phyloP scores from a whole-genome alignment of 1,284 basidiomycete genomes.

The Earliella scabrosa region DNA sequence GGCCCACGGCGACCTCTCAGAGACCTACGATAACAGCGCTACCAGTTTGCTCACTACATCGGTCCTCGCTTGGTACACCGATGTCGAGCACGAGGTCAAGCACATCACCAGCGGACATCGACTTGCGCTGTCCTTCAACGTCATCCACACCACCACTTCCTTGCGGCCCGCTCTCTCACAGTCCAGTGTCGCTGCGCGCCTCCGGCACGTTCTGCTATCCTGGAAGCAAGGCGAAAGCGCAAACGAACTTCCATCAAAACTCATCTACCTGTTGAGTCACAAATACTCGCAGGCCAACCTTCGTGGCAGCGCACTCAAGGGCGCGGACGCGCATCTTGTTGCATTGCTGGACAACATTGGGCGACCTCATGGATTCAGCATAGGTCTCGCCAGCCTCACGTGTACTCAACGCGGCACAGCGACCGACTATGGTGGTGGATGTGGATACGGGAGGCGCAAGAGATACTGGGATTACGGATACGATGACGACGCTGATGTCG shows the following conservation, averaged over 20 bases:
- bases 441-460: too few species aligned
- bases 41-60: slow-evolving; percentile 36
- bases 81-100: slow-evolving; percentile 26
- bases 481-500: not conserved
- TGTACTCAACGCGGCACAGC: not conserved
- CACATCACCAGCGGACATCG: too few species aligned
- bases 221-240: too few species aligned
- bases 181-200: too few species aligned
- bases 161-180: too few species aligned
- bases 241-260: slow-evolving; percentile 6
- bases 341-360: slow-evolving; percentile 17
- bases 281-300: slow-evolving; percentile 30
- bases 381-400: slow-evolving; percentile 1
- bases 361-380: slow-evolving; percentile 21
- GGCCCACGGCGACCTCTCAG: slow-evolving; percentile 36
- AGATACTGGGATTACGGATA: too few species aligned
- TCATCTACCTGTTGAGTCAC: slow-evolving; percentile 34
- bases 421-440: too few species aligned
- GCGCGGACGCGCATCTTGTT: slow-evolving; percentile 30
- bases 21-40: slow-evolving; percentile 38
- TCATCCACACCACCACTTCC: too few species aligned
- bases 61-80: slow-evolving; percentile 52
- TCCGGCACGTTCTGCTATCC: too few species aligned
- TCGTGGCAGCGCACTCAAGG: slow-evolving; percentile 28
- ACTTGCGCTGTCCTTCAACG: too few species aligned